Evolutionary conservation across 129 eudicot species (phyloP).

Genomic region (Centrapalus pauciflorus): DNA sequence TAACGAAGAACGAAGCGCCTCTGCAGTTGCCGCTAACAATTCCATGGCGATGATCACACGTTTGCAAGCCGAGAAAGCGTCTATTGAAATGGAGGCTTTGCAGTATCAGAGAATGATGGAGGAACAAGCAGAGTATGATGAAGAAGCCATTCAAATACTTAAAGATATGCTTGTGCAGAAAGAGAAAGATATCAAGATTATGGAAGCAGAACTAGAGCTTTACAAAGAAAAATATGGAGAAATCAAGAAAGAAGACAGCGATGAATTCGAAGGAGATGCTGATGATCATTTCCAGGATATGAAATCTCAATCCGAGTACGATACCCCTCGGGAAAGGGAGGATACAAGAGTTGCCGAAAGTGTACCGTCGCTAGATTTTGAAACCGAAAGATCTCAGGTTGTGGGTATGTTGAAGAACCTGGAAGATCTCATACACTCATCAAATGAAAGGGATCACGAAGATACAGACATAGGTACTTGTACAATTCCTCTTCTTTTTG

Average conservation of each 20-base stretch:
- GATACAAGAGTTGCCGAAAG: constrained; percentile 5
- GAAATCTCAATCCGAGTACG: constrained; percentile 31
- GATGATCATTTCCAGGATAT: constrained; percentile 45
- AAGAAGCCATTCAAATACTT: constrained; percentile 64
- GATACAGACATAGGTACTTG: constrained; percentile 39
- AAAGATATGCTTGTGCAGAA: constrained; percentile 47
- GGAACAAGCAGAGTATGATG: constrained; percentile 77
- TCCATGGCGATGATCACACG: constrained; percentile 96
- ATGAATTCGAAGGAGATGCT: constrained; percentile 30
- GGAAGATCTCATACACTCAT: constrained; percentile 36
- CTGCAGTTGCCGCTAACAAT: constrained; percentile 88
- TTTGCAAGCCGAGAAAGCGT: constrained; percentile 79
- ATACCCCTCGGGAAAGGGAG: no score
- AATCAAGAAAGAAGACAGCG: constrained; percentile 31
- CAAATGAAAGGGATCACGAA: constrained; percentile 20
- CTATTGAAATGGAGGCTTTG: constrained; percentile 88
- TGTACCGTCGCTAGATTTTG: constrained; percentile 37
- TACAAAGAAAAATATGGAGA: constrained; percentile 46
- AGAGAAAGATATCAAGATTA: constrained; percentile 50
- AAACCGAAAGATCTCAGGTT: constrained; percentile 53
- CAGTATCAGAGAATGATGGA: constrained; percentile 86
- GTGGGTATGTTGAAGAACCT: constrained; percentile 41
- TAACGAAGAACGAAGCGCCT: constrained; percentile 82
- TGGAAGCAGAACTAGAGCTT: constrained; percentile 45
- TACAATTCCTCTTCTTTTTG: neutral